Conservation (phyloP, 257 asterid genomes). For the Solanum chiquidenum region DNA sequence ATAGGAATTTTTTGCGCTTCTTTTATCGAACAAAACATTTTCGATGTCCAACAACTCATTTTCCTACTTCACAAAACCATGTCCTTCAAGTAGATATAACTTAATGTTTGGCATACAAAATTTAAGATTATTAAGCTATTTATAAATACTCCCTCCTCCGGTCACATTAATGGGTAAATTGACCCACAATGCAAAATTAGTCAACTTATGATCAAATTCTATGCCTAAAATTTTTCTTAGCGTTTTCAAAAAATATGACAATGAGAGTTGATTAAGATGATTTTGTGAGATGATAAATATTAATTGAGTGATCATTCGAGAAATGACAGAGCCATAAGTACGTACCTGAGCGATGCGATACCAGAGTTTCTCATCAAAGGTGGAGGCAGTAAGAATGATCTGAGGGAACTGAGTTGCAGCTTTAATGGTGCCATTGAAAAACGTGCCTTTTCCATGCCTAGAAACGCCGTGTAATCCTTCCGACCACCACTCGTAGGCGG, state of each 20-base stretch:
- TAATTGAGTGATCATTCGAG: too few species aligned
- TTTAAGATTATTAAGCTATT: too few species aligned
- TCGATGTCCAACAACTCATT: background rate
- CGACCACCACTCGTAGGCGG: constrained; percentile 79
- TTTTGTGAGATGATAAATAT: too few species aligned
- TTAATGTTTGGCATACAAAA: background rate
- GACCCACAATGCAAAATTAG: too few species aligned
- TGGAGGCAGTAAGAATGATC: constrained; percentile 23
- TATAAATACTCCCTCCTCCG: too few species aligned
- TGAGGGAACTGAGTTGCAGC: constrained; percentile 62
- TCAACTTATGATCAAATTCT: too few species aligned
- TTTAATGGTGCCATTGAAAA: constrained; percentile 30
- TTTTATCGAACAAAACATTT: background rate
- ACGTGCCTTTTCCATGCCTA: constrained; percentile 37
- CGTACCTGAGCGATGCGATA: constrained; percentile 24
- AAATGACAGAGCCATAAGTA: background rate
- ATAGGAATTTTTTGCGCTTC: too few species aligned
- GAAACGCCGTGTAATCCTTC: constrained; percentile 69
- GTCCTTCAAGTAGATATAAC: background rate
- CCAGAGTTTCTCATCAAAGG: constrained; percentile 24
- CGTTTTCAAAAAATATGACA: too few species aligned
- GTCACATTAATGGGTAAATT: too few species aligned
- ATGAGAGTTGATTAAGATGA: too few species aligned
- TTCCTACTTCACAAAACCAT: background rate
- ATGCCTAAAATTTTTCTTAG: too few species aligned